phyloP scores from a whole-genome alignment of 2,329 filamentous ascomycete genomes.

The Colletotrichum liaoningense region DNA sequence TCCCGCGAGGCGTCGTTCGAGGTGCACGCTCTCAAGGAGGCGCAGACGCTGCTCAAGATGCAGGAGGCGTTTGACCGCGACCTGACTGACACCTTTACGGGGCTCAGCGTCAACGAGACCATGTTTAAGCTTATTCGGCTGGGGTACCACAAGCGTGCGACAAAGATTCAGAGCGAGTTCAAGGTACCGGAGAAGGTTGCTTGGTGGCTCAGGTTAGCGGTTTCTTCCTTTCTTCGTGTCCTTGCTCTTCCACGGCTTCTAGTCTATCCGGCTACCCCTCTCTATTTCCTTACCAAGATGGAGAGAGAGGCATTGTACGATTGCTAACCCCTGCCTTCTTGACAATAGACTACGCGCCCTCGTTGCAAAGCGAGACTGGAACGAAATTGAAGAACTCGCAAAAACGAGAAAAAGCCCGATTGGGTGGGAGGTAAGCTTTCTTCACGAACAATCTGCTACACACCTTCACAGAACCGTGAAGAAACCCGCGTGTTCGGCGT shows the following conservation, averaged over 20 bases:
- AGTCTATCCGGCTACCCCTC: neutral
- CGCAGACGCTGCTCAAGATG: conserved; percentile 81
- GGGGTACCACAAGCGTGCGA: conserved; percentile 85
- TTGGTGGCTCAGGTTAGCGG: conserved; percentile 79
- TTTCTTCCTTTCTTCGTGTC: too few relatives aligned
- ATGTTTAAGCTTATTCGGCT: conserved; percentile 87
- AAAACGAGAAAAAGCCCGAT: conserved; percentile 88
- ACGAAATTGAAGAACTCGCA: conserved; percentile 87
- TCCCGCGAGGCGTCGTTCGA: conserved; percentile 83
- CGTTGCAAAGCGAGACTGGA: conserved; percentile 91
- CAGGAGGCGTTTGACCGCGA: conserved; percentile 91
- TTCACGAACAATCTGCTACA: neutral
- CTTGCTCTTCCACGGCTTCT: too few relatives aligned
- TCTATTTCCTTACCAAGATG: conserved; percentile 6
- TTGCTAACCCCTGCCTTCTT: conserved; percentile 3
- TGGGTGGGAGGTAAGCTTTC: conserved; percentile 85
- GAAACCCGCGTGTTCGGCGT: neutral
- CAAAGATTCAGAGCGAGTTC: conserved; percentile 91
- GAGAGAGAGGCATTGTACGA: neutral
- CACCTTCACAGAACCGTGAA: neutral
- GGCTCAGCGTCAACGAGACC: conserved; percentile 90
- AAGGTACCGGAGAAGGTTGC: conserved; percentile 90
- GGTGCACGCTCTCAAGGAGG: conserved; percentile 81
- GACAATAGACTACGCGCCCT: conserved; percentile 79
- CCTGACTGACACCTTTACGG: conserved; percentile 79